phyloP scores from a whole-genome alignment of 2,329 filamentous ascomycete genomes.

The Penicillium nordicum region DNA sequence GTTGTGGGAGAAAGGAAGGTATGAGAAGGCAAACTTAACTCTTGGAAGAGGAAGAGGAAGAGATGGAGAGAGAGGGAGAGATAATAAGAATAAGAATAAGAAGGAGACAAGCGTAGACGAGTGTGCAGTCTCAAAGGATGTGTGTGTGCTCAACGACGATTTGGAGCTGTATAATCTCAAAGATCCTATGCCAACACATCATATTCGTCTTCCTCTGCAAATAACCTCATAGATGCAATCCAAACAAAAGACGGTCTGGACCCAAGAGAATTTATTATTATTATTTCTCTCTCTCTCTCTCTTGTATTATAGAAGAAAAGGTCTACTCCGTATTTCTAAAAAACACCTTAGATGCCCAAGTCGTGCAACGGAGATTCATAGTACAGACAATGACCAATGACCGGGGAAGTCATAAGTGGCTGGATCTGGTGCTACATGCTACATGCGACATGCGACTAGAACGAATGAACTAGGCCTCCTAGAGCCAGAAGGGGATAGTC shows the following conservation, averaged over 20 bases:
- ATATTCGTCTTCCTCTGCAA: conserved; percentile 15
- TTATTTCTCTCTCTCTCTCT: background rate
- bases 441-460: background rate
- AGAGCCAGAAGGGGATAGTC: background rate
- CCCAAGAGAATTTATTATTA: background rate
- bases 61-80: background rate
- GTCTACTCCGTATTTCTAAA: conserved; percentile 21
- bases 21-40: conserved; percentile 7
- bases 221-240: conserved; percentile 20
- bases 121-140: conserved; percentile 3
- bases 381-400: conserved; percentile 30
- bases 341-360: conserved; percentile 11
- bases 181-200: conserved; percentile 20
- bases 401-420: conserved; percentile 20
- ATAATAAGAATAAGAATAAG: background rate
- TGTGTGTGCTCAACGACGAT: conserved; percentile 10
- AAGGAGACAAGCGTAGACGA: background rate
- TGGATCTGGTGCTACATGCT: conserved; percentile 22
- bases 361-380: conserved; percentile 33
- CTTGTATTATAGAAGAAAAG: background rate
- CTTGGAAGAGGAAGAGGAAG: conserved; percentile 16
- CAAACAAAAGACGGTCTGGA: conserved; percentile 18
- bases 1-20: background rate
- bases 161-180: conserved; percentile 21
- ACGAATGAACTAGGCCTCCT: background rate